Evolutionary conservation across 2,329 filamentous ascomycete species (phyloP).

Genomic region (Hypoxylon sp.): DNA sequence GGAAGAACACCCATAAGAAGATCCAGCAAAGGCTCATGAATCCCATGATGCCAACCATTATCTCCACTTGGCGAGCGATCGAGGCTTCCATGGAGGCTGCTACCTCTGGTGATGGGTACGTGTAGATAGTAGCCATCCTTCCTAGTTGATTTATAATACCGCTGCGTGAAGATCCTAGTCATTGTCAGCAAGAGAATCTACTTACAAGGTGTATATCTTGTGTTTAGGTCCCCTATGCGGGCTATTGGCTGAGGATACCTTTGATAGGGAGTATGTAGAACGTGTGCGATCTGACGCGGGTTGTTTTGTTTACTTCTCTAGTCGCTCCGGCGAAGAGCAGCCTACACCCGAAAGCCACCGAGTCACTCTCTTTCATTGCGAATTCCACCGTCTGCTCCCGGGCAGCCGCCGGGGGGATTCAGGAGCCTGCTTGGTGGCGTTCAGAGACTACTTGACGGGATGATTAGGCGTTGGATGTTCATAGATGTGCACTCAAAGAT

Average conservation of each 20-base stretch:
- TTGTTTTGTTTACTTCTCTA: slow-evolving; percentile 15
- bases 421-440: background rate
- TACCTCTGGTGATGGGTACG: slow-evolving; percentile 9
- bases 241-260: slow-evolving; percentile 30
- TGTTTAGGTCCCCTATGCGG: background rate
- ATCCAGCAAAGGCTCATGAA: slow-evolving; percentile 32
- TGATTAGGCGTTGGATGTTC: background rate
- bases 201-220: slow-evolving; percentile 5
- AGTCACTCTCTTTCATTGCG: slow-evolving; percentile 33
- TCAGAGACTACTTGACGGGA: background rate
- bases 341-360: slow-evolving; percentile 20
- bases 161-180: background rate
- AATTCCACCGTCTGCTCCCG: slow-evolving; percentile 4
- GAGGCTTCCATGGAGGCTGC: slow-evolving; percentile 23
- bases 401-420: background rate
- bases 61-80: slow-evolving; percentile 20
- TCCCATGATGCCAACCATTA: slow-evolving; percentile 25
- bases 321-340: slow-evolving; percentile 18
- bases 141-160: slow-evolving; percentile 14
- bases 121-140: slow-evolving; percentile 22
- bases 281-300: slow-evolving; percentile 8
- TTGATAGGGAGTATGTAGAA: slow-evolving; percentile 26
- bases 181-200: background rate
- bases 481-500: background rate
- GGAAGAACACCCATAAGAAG: slow-evolving; percentile 29